These are phyloP conservation scores for Cardamine occulta DNA, from an alignment of 345 rosid species.

Conservation along the genomic window DNA sequence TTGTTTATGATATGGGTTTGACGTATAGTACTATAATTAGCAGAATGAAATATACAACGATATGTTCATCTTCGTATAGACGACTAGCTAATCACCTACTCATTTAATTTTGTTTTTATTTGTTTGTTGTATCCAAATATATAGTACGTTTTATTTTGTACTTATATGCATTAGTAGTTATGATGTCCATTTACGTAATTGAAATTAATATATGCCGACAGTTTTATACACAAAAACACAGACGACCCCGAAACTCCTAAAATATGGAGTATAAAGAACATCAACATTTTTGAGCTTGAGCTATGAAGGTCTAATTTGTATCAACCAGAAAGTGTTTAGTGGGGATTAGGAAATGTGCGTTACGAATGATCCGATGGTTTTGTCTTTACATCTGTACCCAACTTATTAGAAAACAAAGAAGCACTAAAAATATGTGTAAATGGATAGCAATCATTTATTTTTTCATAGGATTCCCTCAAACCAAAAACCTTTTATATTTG, in stretches of 20 bases:
- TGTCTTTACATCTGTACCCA: conserved; percentile 30
- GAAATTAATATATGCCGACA: conserved; percentile 37
- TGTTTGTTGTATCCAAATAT: conserved; percentile 21
- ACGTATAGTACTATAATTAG: conserved; percentile 28
- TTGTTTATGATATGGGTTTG: conserved; percentile 25
- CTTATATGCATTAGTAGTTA: conserved; percentile 37
- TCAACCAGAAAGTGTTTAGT: neutral
- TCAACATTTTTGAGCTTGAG: neutral
- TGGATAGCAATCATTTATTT: conserved; percentile 19
- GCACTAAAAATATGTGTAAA: conserved; percentile 1
- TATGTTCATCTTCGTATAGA: conserved; percentile 24
- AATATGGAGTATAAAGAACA: neutral
- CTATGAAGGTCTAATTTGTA: conserved; percentile 8
- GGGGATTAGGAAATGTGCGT: neutral
- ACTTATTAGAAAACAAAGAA: conserved; percentile 1
- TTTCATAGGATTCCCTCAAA: conserved; percentile 37
- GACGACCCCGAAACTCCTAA: neutral
- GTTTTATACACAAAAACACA: conserved; percentile 5
- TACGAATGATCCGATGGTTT: neutral
- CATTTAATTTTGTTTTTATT: conserved; percentile 4
- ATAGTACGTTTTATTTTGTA: conserved; percentile 16
- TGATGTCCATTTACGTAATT: conserved; percentile 26
- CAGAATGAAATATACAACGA: conserved; percentile 20
- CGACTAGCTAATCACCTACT: conserved; percentile 40
- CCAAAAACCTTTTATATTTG: conserved; percentile 25